Evolutionary conservation across 495 filamentous ascomycete species (phyloP), one percentile per base, ranked within the genome.

Genomic region (Bombardia bombarda): DNA sequence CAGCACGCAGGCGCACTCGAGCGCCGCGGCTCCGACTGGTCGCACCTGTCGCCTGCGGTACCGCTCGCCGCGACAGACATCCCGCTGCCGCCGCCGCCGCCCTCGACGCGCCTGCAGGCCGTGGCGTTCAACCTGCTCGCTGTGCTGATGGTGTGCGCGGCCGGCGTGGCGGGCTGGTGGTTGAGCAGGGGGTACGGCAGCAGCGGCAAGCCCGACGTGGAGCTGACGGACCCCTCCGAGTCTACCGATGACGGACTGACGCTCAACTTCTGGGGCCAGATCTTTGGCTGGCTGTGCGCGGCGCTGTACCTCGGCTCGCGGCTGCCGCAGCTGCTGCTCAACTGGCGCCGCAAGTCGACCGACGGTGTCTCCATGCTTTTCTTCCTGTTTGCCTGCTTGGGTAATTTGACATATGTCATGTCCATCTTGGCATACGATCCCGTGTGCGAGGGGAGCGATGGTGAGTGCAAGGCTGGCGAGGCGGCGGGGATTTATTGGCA

Each of bases 301-400:
- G 67, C 74, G 2, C 70, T 97, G 13, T 98, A 98, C 55, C 83
- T 97, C 12, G 88, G 86, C 17, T 88, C 82, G 0, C 79, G 92
- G 5, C 56, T 96, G 8, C 92, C 92, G 0, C 92, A 98, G 61
- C 69, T 98, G 7, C 66, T 95, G 4, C 77, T 96, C 23, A 98
- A 98, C 57, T 90, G 83, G 63, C 75, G 82, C 1, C 80, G 92
- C 30, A 95, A 92, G 61, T 84, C 79, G 22, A 95, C 89, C 1
- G 90, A 95, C 23, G 92, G 90, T 2, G 79, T 98, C 4, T 88
- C 84, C 16, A 72, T 95, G 52, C 69, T 98, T 0, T 98, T 98
- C 68, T 98, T 98, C 67, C 67, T 97, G 14, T 98, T 98, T 57
- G 92, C 90, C 7, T 95, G 89, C 58, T 74, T 96, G 17, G 92